phyloP scores from a whole-genome alignment of 2,329 filamentous ascomycete species.

The Xylariales sp. region DNA sequence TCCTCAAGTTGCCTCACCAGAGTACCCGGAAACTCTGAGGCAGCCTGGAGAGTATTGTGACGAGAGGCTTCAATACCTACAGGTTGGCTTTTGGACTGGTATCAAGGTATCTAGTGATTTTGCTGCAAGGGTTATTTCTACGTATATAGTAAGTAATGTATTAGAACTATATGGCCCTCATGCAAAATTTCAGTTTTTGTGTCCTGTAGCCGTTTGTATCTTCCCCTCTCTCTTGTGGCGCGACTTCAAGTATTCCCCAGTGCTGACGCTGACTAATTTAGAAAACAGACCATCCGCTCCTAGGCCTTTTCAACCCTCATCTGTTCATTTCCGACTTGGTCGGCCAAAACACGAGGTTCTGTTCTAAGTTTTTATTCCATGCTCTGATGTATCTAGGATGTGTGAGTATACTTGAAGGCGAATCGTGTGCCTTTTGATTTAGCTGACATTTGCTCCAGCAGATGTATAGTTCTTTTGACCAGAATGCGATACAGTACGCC shows the following conservation, averaged over 20 bases:
- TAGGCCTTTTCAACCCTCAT: conserved; percentile 52
- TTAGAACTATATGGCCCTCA: not conserved
- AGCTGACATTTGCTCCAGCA: conserved; percentile 43
- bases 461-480: conserved; percentile 52
- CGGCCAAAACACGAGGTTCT: conserved; percentile 42
- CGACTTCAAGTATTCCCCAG: not conserved
- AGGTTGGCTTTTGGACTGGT: conserved; percentile 31
- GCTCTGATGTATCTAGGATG: conserved; percentile 52
- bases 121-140: conserved; percentile 31
- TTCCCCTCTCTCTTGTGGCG: not conserved
- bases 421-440: not conserved
- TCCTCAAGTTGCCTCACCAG: not conserved
- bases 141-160: conserved; percentile 31
- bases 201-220: not conserved
- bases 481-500: conserved; percentile 36
- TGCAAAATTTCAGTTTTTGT: no score
- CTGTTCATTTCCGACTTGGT: conserved; percentile 52
- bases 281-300: conserved; percentile 53
- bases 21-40: not conserved
- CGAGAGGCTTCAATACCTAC: conserved; percentile 23
- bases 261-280: conserved; percentile 6
- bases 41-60: conserved; percentile 24
- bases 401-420: conserved; percentile 44
- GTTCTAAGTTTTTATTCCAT: conserved; percentile 52
- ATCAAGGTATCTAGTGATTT: conserved; percentile 28